phyloP scores from a whole-genome alignment of 2,329 filamentous ascomycete species.

The Coniochaeta prunicola region DNA sequence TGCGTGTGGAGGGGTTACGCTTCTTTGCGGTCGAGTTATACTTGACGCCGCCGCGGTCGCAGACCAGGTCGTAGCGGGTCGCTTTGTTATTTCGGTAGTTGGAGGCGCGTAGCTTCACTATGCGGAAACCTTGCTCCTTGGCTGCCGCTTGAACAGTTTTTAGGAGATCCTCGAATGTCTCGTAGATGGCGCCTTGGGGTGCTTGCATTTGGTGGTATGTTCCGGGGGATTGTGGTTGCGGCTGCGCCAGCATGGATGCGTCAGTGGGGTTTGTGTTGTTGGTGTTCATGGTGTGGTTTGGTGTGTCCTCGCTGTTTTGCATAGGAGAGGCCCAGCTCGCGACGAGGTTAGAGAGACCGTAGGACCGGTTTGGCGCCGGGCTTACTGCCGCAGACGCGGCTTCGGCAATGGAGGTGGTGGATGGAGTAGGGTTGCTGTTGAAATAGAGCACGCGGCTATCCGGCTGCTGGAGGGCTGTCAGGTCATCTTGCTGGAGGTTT shows the following conservation, averaged over 20 bases:
- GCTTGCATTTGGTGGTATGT: slow-evolving; percentile 35
- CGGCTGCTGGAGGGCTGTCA: slow-evolving; percentile 2
- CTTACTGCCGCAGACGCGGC: background rate
- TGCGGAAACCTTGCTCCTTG: slow-evolving; percentile 55
- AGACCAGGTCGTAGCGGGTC: slow-evolving; percentile 55
- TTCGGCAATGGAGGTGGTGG: slow-evolving; percentile 2
- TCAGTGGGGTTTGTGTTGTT: slow-evolving; percentile 25
- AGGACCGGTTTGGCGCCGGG: background rate
- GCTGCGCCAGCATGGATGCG: background rate
- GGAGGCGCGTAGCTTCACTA: slow-evolving; percentile 55
- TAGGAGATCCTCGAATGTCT: slow-evolving; percentile 52
- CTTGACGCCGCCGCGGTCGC: slow-evolving; percentile 56
- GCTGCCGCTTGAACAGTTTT: slow-evolving; percentile 50
- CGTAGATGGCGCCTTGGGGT: slow-evolving; percentile 49
- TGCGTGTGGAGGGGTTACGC: slow-evolving; percentile 55
- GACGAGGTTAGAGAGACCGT: background rate
- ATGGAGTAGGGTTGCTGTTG: slow-evolving; percentile 6
- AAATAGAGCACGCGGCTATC: slow-evolving; percentile 6
- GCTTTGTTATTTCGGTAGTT: slow-evolving; percentile 54
- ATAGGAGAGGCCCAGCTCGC: slow-evolving; percentile 1
- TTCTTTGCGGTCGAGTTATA: slow-evolving; percentile 60
- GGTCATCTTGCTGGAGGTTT: slow-evolving; percentile 7
- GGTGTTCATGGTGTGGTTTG: slow-evolving; percentile 15
- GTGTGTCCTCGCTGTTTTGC: slow-evolving; percentile 2
- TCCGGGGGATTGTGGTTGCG: slow-evolving; percentile 19